Base-by-base conservation (phyloP, 495 filamentous ascomycete species). In the Penicillium daleae region DNA sequence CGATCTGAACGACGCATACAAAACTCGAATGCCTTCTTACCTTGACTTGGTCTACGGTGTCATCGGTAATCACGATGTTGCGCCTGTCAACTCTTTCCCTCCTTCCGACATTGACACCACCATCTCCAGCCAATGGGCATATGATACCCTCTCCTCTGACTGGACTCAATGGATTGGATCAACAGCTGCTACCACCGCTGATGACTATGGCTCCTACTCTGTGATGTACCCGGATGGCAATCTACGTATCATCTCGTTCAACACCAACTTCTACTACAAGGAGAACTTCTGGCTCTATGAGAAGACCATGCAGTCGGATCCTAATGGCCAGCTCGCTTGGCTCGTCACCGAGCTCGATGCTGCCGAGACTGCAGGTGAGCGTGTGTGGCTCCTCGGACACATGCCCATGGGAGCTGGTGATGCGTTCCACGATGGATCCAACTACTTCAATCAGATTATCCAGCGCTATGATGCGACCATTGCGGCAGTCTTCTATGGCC, bases 241-340 rank as follows among this genome's bases (percentile, higher is more conserved):
- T n/a, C 76, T 87, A 2, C 73, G 80, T 1, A 72, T 87, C 52
- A 85, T 87, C 63, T 84, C 82, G 13, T 74, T 85, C 61, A 87
- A 82, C 67, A 86, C 78, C 24, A 80, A 82, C 56, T 72, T 85
- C 61, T 86, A 82, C 72, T 85, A 86, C 65, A 76, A 75, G 56
- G 71, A 80, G 52, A 85, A 86, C 71, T 84, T 80, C 71, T 84
- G 80, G 78, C 60, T 80, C 1, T 86, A 83, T 52, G 69, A 80
- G 61, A 66, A 75, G 15, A 73, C 78, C 1, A 80, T 83, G 78
- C 70, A 82, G 58, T 68, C 31, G 3, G 82, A 85, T 63, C 82
- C 82, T 4, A 74, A 69, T 58, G 73, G 75, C 5, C 80, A 82
- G 62, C 64, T 85, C 17, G 65, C 70, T 27, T 85, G 81, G 82